phyloP scores from a whole-genome alignment of 768 basidiomycete species.

The Lentinula boryana region DNA sequence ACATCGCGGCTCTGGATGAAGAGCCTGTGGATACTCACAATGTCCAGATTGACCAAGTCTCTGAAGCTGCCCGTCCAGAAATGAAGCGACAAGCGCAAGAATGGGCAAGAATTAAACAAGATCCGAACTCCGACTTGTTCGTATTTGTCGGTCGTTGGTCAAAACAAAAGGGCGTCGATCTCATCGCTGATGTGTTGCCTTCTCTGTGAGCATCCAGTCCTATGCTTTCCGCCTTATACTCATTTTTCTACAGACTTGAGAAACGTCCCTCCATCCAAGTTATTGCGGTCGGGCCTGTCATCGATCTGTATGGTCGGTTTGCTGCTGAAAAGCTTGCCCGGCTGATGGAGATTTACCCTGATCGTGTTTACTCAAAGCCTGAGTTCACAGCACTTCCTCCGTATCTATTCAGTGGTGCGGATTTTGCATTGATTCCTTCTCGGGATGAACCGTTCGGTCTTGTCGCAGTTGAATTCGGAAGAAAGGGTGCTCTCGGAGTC shows the following conservation, averaged over 20 bases:
- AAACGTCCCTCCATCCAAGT: constrained; percentile 85
- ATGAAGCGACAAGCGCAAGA: constrained; percentile 90
- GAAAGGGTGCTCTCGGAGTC: constrained; percentile 95
- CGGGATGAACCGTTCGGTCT: constrained; percentile 96
- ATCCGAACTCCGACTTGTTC: constrained; percentile 84
- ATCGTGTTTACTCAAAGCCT: constrained; percentile 90
- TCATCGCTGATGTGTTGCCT: constrained; percentile 96
- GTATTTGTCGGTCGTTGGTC: constrained; percentile 99
- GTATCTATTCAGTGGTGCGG: constrained; percentile 90
- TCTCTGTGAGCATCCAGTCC: constrained; percentile 53
- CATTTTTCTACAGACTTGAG: constrained; percentile 49
- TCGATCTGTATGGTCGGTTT: constrained; percentile 92
- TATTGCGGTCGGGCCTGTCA: constrained; percentile 89
- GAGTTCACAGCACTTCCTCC: constrained; percentile 94
- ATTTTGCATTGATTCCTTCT: constrained; percentile 93
- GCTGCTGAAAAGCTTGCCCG: constrained; percentile 92
- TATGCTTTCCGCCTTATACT: constrained; percentile 5
- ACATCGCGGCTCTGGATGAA: constrained; percentile 90
- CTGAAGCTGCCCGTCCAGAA: constrained; percentile 87
- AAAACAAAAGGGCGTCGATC: constrained; percentile 96
- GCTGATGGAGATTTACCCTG: constrained; percentile 93
- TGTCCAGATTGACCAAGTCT: constrained; percentile 70
- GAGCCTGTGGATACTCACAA: constrained; percentile 64
- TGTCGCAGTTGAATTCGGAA: constrained; percentile 93
- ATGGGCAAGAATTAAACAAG: constrained; percentile 92